Evolutionary conservation across 2,329 filamentous ascomycete genomes (phyloP).

Genomic region (Knufia fluminis): DNA sequence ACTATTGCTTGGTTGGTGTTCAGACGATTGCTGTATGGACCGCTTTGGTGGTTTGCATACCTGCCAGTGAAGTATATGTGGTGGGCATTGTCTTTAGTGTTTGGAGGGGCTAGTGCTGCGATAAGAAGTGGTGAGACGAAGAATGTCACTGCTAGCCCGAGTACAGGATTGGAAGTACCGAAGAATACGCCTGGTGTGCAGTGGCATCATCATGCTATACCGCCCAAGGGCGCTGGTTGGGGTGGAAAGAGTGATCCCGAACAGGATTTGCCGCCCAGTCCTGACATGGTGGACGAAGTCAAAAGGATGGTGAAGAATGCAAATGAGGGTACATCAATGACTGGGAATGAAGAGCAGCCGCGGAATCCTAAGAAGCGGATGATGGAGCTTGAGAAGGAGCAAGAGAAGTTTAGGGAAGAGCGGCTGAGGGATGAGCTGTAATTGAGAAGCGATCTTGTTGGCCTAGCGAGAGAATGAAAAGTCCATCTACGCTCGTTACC

Average conservation of each 20-base stretch:
- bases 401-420: conserved; percentile 21
- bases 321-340: conserved; percentile 23
- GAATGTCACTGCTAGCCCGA: conserved; percentile 7
- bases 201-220: conserved; percentile 10
- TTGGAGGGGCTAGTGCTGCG: conserved; percentile 33
- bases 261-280: conserved; percentile 13
- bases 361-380: conserved; percentile 42
- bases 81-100: conserved; percentile 47
- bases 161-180: conserved; percentile 14
- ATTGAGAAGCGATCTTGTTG: no score
- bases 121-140: neutral
- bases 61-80: conserved; percentile 64
- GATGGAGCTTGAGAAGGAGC: conserved; percentile 34
- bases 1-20: conserved; percentile 84
- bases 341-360: conserved; percentile 32
- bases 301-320: conserved; percentile 30
- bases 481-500: no score
- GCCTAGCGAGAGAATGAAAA: no score
- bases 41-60: conserved; percentile 81
- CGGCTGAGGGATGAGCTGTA: conserved; percentile 28
- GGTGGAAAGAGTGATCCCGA: conserved; percentile 26
- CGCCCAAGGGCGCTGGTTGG: conserved; percentile 35
- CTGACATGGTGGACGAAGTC: conserved; percentile 34
- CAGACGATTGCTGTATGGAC: conserved; percentile 75
- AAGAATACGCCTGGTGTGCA: conserved; percentile 11